Conservation (phyloP, 768 basidiomycete genomes). For the Rhodotorula sphaerocarpa region DNA sequence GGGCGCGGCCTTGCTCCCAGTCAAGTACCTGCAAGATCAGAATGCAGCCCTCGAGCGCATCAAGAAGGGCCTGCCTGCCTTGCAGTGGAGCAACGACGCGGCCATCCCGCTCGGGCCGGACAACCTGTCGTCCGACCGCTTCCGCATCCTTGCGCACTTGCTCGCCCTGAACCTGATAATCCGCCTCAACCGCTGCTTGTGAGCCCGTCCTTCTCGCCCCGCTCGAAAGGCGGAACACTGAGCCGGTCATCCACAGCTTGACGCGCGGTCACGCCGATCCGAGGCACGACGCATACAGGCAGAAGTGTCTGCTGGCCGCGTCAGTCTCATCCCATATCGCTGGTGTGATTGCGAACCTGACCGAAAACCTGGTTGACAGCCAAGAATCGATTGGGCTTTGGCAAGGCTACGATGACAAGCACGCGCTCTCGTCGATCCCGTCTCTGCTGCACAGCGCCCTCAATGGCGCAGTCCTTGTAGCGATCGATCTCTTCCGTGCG, state of each 20-base stretch:
- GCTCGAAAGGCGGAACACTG: not conserved
- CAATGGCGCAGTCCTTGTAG: slow-evolving; percentile 22
- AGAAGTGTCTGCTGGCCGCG: slow-evolving; percentile 16
- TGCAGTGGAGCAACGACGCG: slow-evolving; percentile 4
- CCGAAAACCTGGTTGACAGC: not conserved
- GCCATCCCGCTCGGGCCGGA: slow-evolving; percentile 15
- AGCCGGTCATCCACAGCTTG: slow-evolving; percentile 8
- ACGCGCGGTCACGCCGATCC: slow-evolving; percentile 21
- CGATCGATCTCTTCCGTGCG: slow-evolving; percentile 29
- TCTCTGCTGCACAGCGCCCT: slow-evolving; percentile 14
- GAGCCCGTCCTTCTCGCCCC: not conserved
- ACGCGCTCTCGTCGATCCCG: slow-evolving; percentile 10
- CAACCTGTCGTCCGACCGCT: slow-evolving; percentile 10
- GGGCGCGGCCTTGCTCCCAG: slow-evolving; percentile 1
- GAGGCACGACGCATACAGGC: slow-evolving; percentile 5
- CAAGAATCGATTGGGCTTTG: slow-evolving; percentile 17
- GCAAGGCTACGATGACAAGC: slow-evolving; percentile 19
- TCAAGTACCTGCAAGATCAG: slow-evolving; percentile 8
- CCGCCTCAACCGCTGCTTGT: slow-evolving; percentile 31
- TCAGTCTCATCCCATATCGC: not conserved
- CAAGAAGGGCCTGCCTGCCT: slow-evolving; percentile 1
- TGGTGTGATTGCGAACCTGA: not conserved
- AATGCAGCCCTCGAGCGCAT: slow-evolving; percentile 20
- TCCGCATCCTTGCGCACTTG: slow-evolving; percentile 20
- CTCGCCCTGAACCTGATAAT: slow-evolving; percentile 11